Evolutionary conservation across 257 asterid genomes (phyloP).

Genomic region (Gardenia jasminoides): DNA sequence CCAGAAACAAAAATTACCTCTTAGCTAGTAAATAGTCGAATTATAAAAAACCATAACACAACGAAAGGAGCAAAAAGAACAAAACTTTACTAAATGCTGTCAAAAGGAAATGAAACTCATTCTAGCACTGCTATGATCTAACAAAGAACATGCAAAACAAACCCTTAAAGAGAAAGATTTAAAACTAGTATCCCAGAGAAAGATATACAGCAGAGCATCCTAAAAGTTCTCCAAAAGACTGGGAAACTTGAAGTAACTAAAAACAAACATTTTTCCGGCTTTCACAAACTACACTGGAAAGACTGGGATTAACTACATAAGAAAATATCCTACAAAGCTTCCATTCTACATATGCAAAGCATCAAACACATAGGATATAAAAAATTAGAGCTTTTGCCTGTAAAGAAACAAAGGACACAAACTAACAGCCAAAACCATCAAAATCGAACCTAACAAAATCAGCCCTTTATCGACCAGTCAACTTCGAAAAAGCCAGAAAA

Average conservation of each 20-base stretch:
- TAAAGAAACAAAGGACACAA: background rate
- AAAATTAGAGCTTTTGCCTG: background rate
- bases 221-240: background rate
- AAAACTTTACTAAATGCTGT: background rate
- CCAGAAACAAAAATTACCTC: background rate
- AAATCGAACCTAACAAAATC: background rate
- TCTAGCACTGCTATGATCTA: background rate
- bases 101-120: background rate
- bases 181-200: background rate
- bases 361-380: background rate
- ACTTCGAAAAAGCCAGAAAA: background rate
- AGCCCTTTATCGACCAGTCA: background rate
- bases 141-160: background rate
- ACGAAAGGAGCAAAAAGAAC: background rate
- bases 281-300: background rate
- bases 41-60: background rate
- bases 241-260: background rate
- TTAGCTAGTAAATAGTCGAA: background rate
- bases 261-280: background rate
- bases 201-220: background rate
- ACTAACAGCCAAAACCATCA: conserved; percentile 4
- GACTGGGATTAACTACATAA: background rate
- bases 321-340: background rate
- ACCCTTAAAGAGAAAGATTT: background rate
- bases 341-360: background rate